These are phyloP conservation scores for Claviceps sp. DNA, from an alignment of 2,329 filamentous ascomycete species.

Conservation along the genomic window DNA sequence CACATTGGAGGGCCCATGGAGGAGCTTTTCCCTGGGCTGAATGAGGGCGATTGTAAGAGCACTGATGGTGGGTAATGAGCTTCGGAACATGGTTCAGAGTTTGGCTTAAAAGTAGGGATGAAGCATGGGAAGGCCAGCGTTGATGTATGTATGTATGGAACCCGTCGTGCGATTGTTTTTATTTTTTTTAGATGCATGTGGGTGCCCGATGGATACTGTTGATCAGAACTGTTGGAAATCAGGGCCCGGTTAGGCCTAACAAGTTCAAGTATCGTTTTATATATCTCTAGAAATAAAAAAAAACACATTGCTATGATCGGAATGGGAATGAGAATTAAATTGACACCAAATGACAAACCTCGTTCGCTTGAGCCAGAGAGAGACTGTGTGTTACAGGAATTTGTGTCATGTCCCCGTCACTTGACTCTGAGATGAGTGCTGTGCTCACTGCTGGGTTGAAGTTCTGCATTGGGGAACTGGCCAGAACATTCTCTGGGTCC, in stretches of 20 bases:
- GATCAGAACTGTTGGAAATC: neutral
- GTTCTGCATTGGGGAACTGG: conserved; percentile 1
- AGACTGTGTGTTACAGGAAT: too few relatives aligned
- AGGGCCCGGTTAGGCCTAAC: neutral
- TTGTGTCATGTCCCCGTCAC: too few relatives aligned
- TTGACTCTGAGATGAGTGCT: too few relatives aligned
- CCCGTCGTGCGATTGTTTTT: neutral
- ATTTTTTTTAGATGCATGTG: neutral
- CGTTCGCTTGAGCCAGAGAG: neutral
- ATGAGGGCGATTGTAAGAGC: neutral
- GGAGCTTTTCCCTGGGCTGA: conserved; percentile 2
- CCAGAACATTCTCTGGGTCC: conserved; percentile 9
- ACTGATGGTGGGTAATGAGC: neutral
- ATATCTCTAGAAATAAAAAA: too few relatives aligned
- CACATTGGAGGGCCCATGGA: conserved; percentile 3
- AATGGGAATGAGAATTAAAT: neutral
- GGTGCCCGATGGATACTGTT: neutral
- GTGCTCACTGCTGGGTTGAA: too few relatives aligned
- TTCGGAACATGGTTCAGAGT: too few relatives aligned
- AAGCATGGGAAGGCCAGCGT: neutral
- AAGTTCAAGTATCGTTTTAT: too few relatives aligned
- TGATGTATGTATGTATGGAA: neutral
- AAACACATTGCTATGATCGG: neutral
- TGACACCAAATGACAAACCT: neutral
- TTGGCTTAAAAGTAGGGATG: neutral